Base-by-base conservation (phyloP, 2,329 filamentous ascomycete genomes). In the Aspergillus sp. region DNA sequence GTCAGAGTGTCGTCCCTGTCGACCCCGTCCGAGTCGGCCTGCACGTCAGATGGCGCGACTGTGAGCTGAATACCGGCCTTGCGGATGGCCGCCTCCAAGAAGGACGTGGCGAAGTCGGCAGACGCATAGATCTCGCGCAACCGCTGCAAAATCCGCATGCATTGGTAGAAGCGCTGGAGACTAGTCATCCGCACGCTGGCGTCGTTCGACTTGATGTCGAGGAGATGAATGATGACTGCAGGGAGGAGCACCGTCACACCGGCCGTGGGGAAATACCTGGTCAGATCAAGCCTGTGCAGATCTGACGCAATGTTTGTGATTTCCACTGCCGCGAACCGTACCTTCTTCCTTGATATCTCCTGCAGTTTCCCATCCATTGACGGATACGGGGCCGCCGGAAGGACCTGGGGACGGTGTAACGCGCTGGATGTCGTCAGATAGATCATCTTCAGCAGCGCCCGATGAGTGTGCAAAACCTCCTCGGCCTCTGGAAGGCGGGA, bases 71-170 rank as follows among this genome's bases (percentile, higher is more conserved):
- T 86, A 35, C 83, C 78, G 6, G 85, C 85, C 64, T 93, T 93
- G 41, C 83, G 79, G 41, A 94, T 82, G 1, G 86, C 86, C 1
- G 86, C 86, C 54, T 93, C 85, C n/a, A 95, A 71, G 65, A 95
- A 95, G 2, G 84, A 84, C 1, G 84, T 89, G n/a, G 86, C 86
- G 49, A 91, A 94, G 58, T 95, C 88, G n/a, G 89, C 89, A 0
- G 88, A 86, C 0, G 86, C 80, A 51, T 96, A 95, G 17, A 86
- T 84, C 51, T 94, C 86, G 24, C 86, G 78, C 12, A 96, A 71
- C 42, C 80, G 81, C 55, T 86, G 80, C 69, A 95, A 82, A 37
- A 94, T 86, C 29, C 80, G 75, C 85, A 95, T 94, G 63, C 89
- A 95, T 55, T 86, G 81, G 47, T 81, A 82, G 65, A 94, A 94